These are phyloP conservation scores for Aspergillus wentii DNA, from an alignment of 495 filamentous ascomycete genomes.

Conservation along the genomic window DNA sequence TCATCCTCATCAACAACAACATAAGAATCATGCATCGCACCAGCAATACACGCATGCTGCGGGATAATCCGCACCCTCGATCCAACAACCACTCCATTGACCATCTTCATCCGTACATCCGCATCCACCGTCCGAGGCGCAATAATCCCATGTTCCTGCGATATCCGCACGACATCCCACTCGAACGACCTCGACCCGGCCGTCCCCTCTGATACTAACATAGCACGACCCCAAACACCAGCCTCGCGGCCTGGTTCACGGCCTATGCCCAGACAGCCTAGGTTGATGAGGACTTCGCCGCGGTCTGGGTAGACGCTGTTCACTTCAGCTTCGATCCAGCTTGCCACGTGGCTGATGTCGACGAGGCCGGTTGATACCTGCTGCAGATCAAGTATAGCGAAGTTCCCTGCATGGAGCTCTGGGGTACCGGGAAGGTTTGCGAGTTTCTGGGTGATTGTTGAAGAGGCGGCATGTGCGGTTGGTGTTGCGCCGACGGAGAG, in stretches of 20 bases:
- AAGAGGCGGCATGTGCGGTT: not conserved
- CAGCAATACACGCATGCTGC: constrained; percentile 4
- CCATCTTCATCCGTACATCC: constrained; percentile 16
- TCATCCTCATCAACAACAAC: constrained; percentile 2
- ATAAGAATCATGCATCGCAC: constrained; percentile 1
- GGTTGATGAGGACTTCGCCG: constrained; percentile 21
- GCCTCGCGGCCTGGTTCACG: constrained; percentile 2
- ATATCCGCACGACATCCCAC: constrained; percentile 57
- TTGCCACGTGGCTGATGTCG: constrained; percentile 5
- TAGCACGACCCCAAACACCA: constrained; percentile 7
- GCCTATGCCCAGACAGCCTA: constrained; percentile 6
- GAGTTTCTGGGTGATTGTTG: not conserved
- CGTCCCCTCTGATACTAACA: constrained; percentile 9
- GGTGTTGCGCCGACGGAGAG: constrained; percentile 4
- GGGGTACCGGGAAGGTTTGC: not conserved
- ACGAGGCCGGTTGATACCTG: constrained; percentile 18
- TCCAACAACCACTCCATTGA: not conserved
- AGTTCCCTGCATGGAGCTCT: constrained; percentile 11
- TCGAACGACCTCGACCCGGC: constrained; percentile 23
- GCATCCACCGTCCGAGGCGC: constrained; percentile 25
- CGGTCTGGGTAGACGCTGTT: constrained; percentile 22
- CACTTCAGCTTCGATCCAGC: constrained; percentile 16
- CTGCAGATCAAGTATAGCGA: constrained; percentile 19
- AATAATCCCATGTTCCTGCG: constrained; percentile 65
- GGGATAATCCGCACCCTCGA: not conserved